Base-by-base conservation (phyloP, 768 basidiomycete genomes). In the Fomitopsis pulvina region DNA sequence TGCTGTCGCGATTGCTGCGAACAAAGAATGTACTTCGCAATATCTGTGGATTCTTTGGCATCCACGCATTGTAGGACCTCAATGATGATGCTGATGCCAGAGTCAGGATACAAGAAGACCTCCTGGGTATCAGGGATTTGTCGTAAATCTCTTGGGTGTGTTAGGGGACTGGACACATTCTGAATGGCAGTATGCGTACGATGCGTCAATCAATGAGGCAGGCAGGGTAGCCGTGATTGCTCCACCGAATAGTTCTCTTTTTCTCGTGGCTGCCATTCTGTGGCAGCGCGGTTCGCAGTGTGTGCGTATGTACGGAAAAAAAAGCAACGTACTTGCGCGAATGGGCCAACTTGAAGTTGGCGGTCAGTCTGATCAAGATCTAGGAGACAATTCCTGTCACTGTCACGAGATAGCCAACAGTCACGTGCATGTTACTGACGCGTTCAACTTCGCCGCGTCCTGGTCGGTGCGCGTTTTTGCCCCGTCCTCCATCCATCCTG, bases 61-160 rank as follows among this genome's bases (percentile, higher is more conserved):
- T 81, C 73, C 22, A 95, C 91, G 51, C 81, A 73, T 63, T 91
- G 66, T 11, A 97, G 70, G 21, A 96, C 78, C 62, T 99, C 96
- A 24, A 96, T 67, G 44, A 98, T 77, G 54, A 94, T 76, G 60
- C 86, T 92, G 57, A 82, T 71, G 43, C 75, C 74, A 4, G 82
- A 86, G 42, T 79, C 66, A 5, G 78, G 77, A 48, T 83, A 84
- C 49, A 96, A 64, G 67, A 92, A 87, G 37, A 96, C 95, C 63
- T 98, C 96, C 66, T 99, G 95, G 3, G 81, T 92, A 63, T 98
- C 87, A 12, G 96, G 94, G 11, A 99, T 74, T 68, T 97, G 89
- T 47, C 95, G 90, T 5, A 83, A 51, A 44, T 74, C 69, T 52
- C 84, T 85, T 60, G 27, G 41, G 37, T 50, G 27, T n/a, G 39